A percentile compares a stretch with the other conserved stretches of the same genome.
Evolutionary conservation across 805 yeast species (phyloP).

Genomic region (Clavispora fructus): DNA sequence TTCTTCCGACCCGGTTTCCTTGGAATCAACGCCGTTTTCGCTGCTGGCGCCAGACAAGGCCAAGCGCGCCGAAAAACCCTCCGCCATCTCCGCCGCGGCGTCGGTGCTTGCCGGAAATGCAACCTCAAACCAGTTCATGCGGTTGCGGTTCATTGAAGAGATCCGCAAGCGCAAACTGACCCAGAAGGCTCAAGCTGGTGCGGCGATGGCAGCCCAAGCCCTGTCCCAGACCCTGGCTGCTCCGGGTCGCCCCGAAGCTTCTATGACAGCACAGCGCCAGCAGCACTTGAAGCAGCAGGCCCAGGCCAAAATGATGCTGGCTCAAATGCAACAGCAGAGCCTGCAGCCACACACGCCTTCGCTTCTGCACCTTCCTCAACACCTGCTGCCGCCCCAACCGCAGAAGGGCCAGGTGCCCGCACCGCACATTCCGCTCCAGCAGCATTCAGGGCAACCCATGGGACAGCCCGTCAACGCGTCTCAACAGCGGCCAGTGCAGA

Average conservation of each 20-base stretch:
- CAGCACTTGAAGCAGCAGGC: conserved; percentile 4
- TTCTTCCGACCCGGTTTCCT: conserved; percentile 7
- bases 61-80: conserved; percentile 3
- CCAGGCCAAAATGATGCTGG: conserved; percentile 2
- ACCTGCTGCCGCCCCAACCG: neutral
- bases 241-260: conserved; percentile 1
- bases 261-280: neutral
- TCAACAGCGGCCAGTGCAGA: neutral
- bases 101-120: conserved; percentile 19
- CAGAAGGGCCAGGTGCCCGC: neutral
- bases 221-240: conserved; percentile 2
- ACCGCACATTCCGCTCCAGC: neutral
- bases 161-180: conserved; percentile 60
- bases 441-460: neutral
- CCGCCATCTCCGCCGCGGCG: conserved; percentile 11
- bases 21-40: conserved; percentile 15
- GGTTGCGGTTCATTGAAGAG: conserved; percentile 85
- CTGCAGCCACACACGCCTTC: neutral
- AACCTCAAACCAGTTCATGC: conserved; percentile 65
- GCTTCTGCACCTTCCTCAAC: neutral
- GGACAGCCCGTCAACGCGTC: neutral
- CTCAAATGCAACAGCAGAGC: conserved; percentile 7
- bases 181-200: conserved; percentile 38
- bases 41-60: conserved; percentile 5
- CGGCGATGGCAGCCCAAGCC: conserved; percentile 35